Evolutionary conservation across 1,139 yeast species (phyloP), one percentile per base, ranked within the genome.

Genomic region (Taphrina betulina): DNA sequence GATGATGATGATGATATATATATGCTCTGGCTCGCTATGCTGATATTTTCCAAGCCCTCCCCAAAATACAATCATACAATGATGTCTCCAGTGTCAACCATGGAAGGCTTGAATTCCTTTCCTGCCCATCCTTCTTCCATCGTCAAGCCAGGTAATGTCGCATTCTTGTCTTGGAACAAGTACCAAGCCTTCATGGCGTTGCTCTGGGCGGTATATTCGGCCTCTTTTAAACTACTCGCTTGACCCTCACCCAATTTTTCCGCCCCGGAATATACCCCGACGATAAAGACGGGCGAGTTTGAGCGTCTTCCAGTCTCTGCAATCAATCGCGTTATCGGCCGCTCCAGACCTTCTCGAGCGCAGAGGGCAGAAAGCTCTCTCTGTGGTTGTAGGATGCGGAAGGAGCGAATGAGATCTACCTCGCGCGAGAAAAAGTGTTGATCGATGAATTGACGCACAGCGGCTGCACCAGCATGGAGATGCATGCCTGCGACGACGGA

Each of bases 221-320:
- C 96, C 72, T 92, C 98, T 63, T 78, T 80, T 64, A 92, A 75
- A 43, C 95, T 85, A n/a, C 94, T 76, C 48, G 97, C 99, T 65
- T 85, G 89, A 43, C 96, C 96, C 72, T 92, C 97, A 53, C 97
- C 96, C 58, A 92, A 75, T 71, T 88, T 84, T 60, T 82, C 81
- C 20, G 77, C 76, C 33, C 96, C 97, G 58, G 84, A 77, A 70
- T 89, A 92, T 1, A 88, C 95, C 54, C 96, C 97, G 33, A 92
- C 95, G 16, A 90, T 86, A 66, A 80, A 92, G 42, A 89, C 83
- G 23, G 98, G 95, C 57, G 87, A 81, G 59, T 81, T 79, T 2
- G 96, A 81, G 65, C 77, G 75, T 70, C 98, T 80, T 69, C 99
- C 99, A 26, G 95, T 85, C 71, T 92, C 99, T 28, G 95, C 92